Conservation (phyloP, 257 asterid species). For the Solanum appendiculatum region DNA sequence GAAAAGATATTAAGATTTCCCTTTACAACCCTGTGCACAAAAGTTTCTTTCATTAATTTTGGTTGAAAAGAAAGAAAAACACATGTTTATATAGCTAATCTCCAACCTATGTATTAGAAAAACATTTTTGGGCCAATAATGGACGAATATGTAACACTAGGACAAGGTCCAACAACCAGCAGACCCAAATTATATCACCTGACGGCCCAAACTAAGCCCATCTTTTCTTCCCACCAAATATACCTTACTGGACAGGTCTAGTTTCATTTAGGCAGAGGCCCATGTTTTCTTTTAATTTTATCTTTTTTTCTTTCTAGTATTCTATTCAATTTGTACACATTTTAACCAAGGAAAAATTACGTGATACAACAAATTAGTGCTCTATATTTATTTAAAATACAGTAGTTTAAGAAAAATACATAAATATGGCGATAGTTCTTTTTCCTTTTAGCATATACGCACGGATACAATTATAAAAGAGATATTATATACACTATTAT, state of each 20-base stretch:
- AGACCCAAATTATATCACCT: neutral
- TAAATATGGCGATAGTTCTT: neutral
- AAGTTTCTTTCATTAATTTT: neutral
- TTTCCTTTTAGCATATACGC: too few relatives aligned
- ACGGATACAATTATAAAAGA: too few relatives aligned
- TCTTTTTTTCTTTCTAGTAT: neutral
- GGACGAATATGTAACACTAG: neutral
- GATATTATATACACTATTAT: too few relatives aligned
- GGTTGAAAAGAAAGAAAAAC: neutral
- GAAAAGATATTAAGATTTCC: neutral
- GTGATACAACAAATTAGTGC: neutral
- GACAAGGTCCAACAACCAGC: neutral
- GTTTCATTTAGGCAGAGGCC: neutral
- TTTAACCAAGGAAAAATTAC: neutral
- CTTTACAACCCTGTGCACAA: neutral
- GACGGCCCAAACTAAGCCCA: neutral
- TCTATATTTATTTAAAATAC: neutral
- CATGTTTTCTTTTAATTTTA: neutral
- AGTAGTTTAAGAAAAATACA: neutral
- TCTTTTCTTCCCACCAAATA: neutral
- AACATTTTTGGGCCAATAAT: neutral
- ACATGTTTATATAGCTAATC: neutral
- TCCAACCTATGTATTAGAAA: neutral
- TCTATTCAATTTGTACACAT: neutral
- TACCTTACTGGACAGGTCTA: neutral